A percentile compares a stretch with the other conserved stretches of the same genome.
Conservation (phyloP, 2,329 filamentous ascomycete species). For the Penicillium crustosum region DNA sequence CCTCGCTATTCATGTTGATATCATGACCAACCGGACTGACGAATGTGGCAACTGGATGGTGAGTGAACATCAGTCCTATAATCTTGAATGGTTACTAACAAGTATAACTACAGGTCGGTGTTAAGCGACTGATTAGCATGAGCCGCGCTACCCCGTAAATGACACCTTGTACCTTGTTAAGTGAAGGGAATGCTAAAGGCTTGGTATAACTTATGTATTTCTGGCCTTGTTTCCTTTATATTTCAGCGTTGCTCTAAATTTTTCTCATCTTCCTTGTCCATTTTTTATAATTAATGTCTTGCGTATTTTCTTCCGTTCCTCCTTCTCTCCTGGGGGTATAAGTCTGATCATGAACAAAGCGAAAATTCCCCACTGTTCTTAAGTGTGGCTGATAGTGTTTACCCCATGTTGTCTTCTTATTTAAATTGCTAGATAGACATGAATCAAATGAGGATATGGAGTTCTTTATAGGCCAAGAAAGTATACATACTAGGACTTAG, state of each 20-base stretch:
- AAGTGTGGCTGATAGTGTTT: background rate
- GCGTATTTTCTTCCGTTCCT: conserved; percentile 18
- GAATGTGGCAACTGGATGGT: conserved; percentile 89
- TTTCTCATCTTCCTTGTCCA: conserved; percentile 20
- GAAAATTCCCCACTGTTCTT: conserved; percentile 6
- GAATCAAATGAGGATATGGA: conserved; percentile 5
- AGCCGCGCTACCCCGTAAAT: conserved; percentile 25
- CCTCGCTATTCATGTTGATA: conserved; percentile 68
- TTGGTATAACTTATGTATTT: conserved; percentile 9
- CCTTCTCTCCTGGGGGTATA: conserved; percentile 9
- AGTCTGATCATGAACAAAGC: conserved; percentile 22
- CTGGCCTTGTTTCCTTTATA: conserved; percentile 13
- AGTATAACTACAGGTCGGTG: conserved; percentile 18
- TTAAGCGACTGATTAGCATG: conserved; percentile 26
- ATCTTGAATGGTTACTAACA: background rate
- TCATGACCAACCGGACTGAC: conserved; percentile 73
- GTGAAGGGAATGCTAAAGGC: conserved; percentile 5
- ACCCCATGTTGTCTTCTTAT: background rate
- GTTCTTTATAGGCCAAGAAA: background rate
- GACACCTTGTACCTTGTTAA: background rate
- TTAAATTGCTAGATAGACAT: conserved; percentile 16
- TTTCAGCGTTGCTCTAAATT: conserved; percentile 10
- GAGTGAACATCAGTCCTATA: conserved; percentile 39
- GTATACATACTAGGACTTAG: background rate
- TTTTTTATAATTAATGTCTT: conserved; percentile 25